A percentile compares a stretch with the other conserved stretches of the same genome.
Evolutionary conservation across 805 yeast genomes (phyloP).

Genomic region (Metschnikowia lochheadii): DNA sequence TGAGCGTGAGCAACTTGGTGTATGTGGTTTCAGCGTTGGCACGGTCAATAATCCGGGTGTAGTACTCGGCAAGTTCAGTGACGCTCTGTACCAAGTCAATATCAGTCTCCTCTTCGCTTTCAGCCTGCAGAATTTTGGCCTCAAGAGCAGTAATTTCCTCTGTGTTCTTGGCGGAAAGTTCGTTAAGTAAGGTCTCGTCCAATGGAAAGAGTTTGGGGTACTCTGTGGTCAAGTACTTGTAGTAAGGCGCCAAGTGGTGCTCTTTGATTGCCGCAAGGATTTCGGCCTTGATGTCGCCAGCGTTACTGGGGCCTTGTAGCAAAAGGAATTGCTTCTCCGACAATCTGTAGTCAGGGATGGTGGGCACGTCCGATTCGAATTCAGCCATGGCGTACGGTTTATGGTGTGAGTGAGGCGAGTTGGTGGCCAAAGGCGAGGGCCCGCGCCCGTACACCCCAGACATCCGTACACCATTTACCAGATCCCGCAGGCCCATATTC

Average conservation of each 20-base stretch:
- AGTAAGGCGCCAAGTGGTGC: conserved; percentile 78
- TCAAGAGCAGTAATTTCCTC: conserved; percentile 50
- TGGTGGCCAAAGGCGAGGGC: conserved; percentile 6
- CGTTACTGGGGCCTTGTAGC: conserved; percentile 27
- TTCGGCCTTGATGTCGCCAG: conserved; percentile 36
- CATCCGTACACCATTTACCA: not conserved
- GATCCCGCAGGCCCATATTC: no score
- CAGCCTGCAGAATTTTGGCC: conserved; percentile 48
- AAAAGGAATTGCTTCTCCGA: conserved; percentile 77
- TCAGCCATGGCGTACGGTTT: conserved; percentile 19
- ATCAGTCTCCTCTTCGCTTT: conserved; percentile 80
- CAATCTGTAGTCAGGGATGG: conserved; percentile 76
- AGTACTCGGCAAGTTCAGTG: conserved; percentile 81
- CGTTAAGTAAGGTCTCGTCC: conserved; percentile 56
- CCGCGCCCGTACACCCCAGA: not conserved
- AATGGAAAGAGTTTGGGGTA: conserved; percentile 42
- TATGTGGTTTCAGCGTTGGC: conserved; percentile 63
- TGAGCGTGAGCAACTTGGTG: conserved; percentile 67
- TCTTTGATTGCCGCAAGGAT: conserved; percentile 52
- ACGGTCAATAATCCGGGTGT: conserved; percentile 79
- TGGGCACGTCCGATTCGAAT: conserved; percentile 46
- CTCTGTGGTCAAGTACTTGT: conserved; percentile 51
- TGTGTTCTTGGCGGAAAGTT: conserved; percentile 52
- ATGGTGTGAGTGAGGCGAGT: not conserved
- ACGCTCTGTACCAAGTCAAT: conserved; percentile 73